Conservation (phyloP, 2,329 filamentous ascomycete genomes). For the Paracorniculantispora psalliotae region DNA sequence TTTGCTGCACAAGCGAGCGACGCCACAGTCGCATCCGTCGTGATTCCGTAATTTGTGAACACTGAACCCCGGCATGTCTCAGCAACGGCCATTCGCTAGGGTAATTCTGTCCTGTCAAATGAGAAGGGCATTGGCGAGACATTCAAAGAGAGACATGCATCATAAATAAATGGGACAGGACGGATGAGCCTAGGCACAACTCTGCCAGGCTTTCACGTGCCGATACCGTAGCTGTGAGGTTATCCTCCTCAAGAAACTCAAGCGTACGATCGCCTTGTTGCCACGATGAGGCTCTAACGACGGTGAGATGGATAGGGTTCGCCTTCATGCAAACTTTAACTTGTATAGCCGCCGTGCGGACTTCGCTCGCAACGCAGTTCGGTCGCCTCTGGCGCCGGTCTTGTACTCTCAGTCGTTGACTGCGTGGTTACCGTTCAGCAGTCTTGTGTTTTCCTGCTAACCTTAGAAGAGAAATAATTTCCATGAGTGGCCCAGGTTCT, state of each 20-base stretch:
- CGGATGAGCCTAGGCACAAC: too few species aligned
- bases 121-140: too few species aligned
- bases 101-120: too few species aligned
- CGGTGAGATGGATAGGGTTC: neutral
- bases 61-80: too few species aligned
- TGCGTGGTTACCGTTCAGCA: neutral
- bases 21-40: neutral
- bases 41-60: too few species aligned
- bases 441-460: neutral
- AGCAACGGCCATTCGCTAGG: too few species aligned
- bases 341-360: neutral
- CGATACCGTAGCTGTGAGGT: neutral
- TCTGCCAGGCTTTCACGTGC: constrained; percentile 5
- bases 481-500: too few species aligned
- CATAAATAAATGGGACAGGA: too few species aligned
- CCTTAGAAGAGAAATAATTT: neutral
- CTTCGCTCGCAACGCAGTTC: neutral
- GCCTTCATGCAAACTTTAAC: neutral
- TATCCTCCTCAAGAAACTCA: too few species aligned
- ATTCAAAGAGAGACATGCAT: too few species aligned
- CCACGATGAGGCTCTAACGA: neutral
- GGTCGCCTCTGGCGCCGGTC: neutral
- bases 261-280: neutral
- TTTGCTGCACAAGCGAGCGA: neutral
- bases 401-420: neutral